Conservation (phyloP, 495 filamentous ascomycete genomes). For the Aspergillus indologenus region DNA sequence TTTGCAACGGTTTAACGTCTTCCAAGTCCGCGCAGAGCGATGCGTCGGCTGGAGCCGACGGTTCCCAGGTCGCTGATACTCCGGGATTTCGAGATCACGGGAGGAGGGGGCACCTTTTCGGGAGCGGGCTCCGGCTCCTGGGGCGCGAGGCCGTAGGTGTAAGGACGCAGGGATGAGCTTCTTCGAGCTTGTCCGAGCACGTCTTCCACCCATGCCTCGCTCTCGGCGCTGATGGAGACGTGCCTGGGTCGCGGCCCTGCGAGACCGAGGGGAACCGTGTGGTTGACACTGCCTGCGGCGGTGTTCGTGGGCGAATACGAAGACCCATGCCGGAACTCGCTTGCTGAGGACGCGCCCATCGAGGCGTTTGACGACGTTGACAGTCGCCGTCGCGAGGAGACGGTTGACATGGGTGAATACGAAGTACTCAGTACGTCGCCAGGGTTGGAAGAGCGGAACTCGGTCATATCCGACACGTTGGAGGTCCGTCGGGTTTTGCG, state of each 20-base stretch:
- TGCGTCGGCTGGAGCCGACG: slow-evolving; percentile 36
- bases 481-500: slow-evolving; percentile 41
- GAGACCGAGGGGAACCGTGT: slow-evolving; percentile 42
- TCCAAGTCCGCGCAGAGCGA: slow-evolving; percentile 37
- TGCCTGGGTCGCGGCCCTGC: slow-evolving; percentile 46
- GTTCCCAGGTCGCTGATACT: slow-evolving; percentile 44
- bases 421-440: slow-evolving; percentile 28
- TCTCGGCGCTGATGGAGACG: slow-evolving; percentile 46
- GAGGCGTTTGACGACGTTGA: slow-evolving; percentile 42
- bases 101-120: background rate
- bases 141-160: slow-evolving; percentile 12
- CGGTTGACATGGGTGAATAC: slow-evolving; percentile 29
- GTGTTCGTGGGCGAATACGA: slow-evolving; percentile 19
- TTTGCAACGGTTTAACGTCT: slow-evolving; percentile 17
- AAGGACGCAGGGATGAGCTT: slow-evolving; percentile 34
- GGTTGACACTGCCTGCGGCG: slow-evolving; percentile 13
- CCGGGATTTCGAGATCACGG: slow-evolving; percentile 32
- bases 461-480: slow-evolving; percentile 35
- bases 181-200: slow-evolving; percentile 43
- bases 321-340: slow-evolving; percentile 21
- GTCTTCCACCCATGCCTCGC: slow-evolving; percentile 52
- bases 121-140: slow-evolving; percentile 15
- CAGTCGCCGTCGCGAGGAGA: slow-evolving; percentile 28
- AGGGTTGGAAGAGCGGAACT: slow-evolving; percentile 28
- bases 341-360: slow-evolving; percentile 28